Conservation (phyloP, 202 grass and related monocot species). For the Saccharum hybrid region DNA sequence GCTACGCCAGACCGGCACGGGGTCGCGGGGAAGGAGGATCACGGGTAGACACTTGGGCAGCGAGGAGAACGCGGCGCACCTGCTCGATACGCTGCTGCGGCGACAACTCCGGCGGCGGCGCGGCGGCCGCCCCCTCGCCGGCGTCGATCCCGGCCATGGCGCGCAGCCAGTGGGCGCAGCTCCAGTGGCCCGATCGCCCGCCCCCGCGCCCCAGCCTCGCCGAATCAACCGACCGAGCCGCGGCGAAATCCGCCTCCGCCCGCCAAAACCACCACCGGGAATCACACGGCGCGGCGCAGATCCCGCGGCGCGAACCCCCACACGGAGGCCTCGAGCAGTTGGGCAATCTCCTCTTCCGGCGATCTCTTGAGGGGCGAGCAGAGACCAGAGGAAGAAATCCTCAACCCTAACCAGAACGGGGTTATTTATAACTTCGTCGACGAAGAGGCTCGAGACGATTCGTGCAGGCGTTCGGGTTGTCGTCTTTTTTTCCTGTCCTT, state of each 20-base stretch:
- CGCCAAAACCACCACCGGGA: not conserved
- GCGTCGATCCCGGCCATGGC: constrained; percentile 79
- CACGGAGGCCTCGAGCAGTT: not conserved
- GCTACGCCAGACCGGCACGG: not conserved
- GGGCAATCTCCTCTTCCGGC: not conserved
- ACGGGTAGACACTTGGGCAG: no score
- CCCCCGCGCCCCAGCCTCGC: constrained; percentile 83
- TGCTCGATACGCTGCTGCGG: constrained; percentile 53
- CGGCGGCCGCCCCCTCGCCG: constrained; percentile 34
- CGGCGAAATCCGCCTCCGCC: not conserved
- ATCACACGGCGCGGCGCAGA: not conserved
- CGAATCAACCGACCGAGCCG: not conserved
- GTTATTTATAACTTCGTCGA: constrained; percentile 34
- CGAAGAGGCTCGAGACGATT: constrained; percentile 6
- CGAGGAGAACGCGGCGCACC: not conserved
- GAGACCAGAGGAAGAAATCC: not conserved
- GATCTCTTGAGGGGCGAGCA: not conserved
- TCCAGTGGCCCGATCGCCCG: constrained; percentile 79
- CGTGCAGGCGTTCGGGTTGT: not conserved
- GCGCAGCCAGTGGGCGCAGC: constrained; percentile 73
- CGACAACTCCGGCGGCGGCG: constrained; percentile 44
- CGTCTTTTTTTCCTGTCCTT: no score
- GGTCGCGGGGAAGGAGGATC: not conserved
- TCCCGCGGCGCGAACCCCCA: constrained; percentile 2
- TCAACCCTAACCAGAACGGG: constrained; percentile 16